Base-by-base conservation (phyloP, 768 basidiomycete species). In the Fomitopsis pulvina region DNA sequence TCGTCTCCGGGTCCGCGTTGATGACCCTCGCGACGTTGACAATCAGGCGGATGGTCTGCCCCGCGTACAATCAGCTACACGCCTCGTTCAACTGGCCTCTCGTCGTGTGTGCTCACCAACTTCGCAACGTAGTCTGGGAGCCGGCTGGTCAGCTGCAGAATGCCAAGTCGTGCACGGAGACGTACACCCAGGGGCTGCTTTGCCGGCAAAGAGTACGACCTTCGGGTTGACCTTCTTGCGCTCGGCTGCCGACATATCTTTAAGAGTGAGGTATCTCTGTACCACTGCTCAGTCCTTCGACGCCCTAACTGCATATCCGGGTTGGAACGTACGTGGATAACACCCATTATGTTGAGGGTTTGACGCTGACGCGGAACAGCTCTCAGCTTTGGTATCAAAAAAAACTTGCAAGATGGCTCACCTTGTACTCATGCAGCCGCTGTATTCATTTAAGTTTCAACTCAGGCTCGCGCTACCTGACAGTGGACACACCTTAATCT, bases 131-230 rank as follows among this genome's bases (percentile, higher is more conserved):
- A 92, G 63, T 94, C 87, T 87, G 41, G 14, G 39, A 4, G 42
- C 16, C 5, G 10, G 16, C 26, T 20, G 16, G 50, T 43, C 34
- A 65, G 8, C 20, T 37, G 3, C 22, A 44, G 18, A 10, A 45
- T 25, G 16, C 18, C 34, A 20, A 40, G 10, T 4, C 18, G 39
- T 12, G 5, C 6, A 37, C 14, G 5, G 24, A 18, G 6, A 71
- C 83, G 62, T 63, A 87, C 85, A 92, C 51, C 83, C 94, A 32
- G 95, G 95, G 0, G 95, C 95, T 47, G 95, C 93, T 66, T 97
- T 97, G 55, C 96, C 95, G 27, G 92, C 95, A 56, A 99, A 98
- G 75, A 99, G 88, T n/a, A 92, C 86, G 18, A 92, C 92, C 46
- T 83, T 79, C n/a, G 82, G 87, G 57, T 79, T 82, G 56, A 86